Evolutionary conservation across 139 green algal genomes (phyloP).

Genomic region (Trebouxia sp.): DNA sequence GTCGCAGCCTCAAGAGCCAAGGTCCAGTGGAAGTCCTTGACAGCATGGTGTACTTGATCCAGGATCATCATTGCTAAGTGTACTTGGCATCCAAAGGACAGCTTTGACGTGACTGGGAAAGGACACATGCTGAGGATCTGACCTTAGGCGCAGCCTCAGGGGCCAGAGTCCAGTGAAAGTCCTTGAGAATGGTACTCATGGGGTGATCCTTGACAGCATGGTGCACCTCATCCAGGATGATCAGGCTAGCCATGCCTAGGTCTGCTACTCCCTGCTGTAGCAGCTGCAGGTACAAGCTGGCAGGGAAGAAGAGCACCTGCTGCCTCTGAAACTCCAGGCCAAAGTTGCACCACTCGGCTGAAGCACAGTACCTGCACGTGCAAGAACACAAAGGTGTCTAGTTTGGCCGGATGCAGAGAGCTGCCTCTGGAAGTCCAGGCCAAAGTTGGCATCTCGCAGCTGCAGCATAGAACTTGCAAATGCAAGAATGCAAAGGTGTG

Average conservation of each 20-base stretch:
- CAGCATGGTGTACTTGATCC: not conserved
- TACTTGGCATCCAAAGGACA: too few species aligned
- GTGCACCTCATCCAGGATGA: conserved; percentile 15
- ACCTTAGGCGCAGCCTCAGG: not conserved
- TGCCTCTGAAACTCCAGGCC: not conserved
- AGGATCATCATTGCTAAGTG: too few species aligned
- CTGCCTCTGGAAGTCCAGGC: too few species aligned
- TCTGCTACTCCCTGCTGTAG: not conserved
- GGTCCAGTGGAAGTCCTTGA: conserved; percentile 5
- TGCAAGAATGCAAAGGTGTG: too few species aligned
- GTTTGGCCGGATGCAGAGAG: too few species aligned
- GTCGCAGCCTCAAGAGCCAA: not conserved
- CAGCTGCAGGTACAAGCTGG: not conserved
- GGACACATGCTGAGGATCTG: too few species aligned
- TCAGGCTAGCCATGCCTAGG: not conserved
- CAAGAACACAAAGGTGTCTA: too few species aligned
- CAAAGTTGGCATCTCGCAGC: too few species aligned
- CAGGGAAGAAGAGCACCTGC: conserved; percentile 1
- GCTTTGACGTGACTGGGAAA: too few species aligned
- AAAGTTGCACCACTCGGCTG: not conserved
- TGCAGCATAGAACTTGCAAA: too few species aligned
- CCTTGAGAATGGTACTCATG: not conserved
- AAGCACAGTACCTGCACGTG: conserved; percentile 16
- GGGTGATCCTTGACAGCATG: conserved; percentile 3
- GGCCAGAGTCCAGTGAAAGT: not conserved